Conservation (phyloP, 169 alveolate genomes). For the Plasmodium gallinaceum region DNA sequence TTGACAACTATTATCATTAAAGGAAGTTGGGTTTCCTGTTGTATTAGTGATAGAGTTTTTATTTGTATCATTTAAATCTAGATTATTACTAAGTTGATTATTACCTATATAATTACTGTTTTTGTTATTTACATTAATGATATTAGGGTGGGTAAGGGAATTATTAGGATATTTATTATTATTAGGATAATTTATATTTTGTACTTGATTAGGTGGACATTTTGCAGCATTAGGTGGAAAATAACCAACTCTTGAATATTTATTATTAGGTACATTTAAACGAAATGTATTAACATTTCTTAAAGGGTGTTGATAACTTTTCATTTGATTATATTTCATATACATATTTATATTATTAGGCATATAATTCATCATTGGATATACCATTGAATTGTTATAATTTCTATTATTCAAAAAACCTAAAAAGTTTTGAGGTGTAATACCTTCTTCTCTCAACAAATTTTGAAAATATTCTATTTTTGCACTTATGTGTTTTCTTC, state of each 20-base stretch:
- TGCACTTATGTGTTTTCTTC: slow-evolving; percentile 97
- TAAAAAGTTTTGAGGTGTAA: slow-evolving; percentile 73
- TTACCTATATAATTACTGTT: background rate
- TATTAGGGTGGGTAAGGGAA: background rate
- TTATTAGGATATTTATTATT: background rate
- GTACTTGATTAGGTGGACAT: slow-evolving; percentile 3
- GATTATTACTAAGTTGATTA: background rate
- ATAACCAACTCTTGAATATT: slow-evolving; percentile 53
- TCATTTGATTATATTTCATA: slow-evolving; percentile 41
- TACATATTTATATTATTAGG: slow-evolving; percentile 34
- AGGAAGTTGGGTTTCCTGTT: too few relatives aligned
- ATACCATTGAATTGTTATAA: slow-evolving; percentile 20
- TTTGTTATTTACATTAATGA: slow-evolving; percentile 12
- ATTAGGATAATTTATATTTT: background rate
- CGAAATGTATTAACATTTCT: slow-evolving; percentile 32
- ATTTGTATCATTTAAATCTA: background rate
- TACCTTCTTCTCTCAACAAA: slow-evolving; percentile 79
- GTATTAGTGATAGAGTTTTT: background rate
- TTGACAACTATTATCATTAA: too few relatives aligned
- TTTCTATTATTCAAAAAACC: slow-evolving; percentile 42
- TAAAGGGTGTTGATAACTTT: slow-evolving; percentile 4
- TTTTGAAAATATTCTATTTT: slow-evolving; percentile 97
- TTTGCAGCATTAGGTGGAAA: slow-evolving; percentile 11
- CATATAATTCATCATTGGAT: slow-evolving; percentile 72
- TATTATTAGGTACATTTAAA: slow-evolving; percentile 27